Percentiles rank a stretch among this genome's conserved stretches.
Evolutionary conservation across 345 rosid species (phyloP).

Genomic region (Eucalyptus pauciflora): DNA sequence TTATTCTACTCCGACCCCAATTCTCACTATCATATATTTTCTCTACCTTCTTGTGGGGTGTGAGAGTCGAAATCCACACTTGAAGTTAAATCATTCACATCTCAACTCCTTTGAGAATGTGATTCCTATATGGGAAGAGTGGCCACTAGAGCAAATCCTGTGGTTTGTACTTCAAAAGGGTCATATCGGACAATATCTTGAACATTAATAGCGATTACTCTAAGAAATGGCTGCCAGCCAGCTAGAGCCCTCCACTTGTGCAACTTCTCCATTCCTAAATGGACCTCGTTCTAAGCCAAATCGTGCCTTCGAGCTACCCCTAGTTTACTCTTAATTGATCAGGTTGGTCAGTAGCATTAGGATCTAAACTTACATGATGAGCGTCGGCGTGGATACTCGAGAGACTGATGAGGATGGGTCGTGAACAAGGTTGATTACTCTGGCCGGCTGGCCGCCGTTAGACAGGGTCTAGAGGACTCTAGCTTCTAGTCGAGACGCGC

Average conservation of each 20-base stretch:
- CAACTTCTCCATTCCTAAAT: background rate
- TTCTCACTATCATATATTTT: accelerated
- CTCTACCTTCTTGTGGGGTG: too few species aligned
- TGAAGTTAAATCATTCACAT: too few species aligned
- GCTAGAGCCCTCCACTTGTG: background rate
- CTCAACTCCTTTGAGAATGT: accelerated
- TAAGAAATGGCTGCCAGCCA: background rate
- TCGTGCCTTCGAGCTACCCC: background rate
- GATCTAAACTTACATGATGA: background rate
- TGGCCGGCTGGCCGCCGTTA: background rate
- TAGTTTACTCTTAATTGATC: background rate
- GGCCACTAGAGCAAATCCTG: accelerated
- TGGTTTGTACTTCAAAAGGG: background rate
- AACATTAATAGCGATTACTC: background rate
- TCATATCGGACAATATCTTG: accelerated
- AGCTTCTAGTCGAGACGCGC: background rate
- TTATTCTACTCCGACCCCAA: too few species aligned
- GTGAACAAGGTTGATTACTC: background rate
- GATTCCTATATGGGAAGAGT: too few species aligned
- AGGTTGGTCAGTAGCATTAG: background rate
- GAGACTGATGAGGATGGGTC: background rate
- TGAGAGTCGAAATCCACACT: too few species aligned
- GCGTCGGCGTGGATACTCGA: background rate
- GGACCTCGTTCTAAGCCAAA: background rate
- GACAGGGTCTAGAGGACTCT: background rate